Evolutionary conservation across 306 rosid species (phyloP).

Genomic region (Biancaea sappan): DNA sequence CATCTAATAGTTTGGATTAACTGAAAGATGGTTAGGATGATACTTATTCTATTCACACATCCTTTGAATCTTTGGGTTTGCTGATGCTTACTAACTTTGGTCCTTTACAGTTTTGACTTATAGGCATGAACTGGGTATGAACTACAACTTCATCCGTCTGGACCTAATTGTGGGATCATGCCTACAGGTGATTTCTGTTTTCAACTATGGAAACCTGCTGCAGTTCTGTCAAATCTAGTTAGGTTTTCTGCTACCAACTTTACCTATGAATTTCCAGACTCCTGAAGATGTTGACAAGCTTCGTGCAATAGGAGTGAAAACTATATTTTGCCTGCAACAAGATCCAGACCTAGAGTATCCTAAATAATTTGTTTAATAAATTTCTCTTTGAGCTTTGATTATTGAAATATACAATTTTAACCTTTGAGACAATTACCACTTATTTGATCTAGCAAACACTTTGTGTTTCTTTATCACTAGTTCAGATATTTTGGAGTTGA

Average conservation of each 20-base stretch:
- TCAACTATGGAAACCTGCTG: constrained; percentile 4
- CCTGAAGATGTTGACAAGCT: constrained; percentile 90
- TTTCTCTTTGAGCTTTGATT: constrained; percentile 20
- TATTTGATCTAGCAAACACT: constrained; percentile 30
- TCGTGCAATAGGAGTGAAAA: constrained; percentile 84
- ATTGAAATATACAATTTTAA: background rate
- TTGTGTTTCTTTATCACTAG: constrained; percentile 46
- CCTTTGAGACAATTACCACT: constrained; percentile 25
- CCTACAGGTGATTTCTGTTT: constrained; percentile 67
- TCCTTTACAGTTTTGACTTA: constrained; percentile 79
- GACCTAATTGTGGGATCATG: constrained; percentile 98
- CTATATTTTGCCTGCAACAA: constrained; percentile 91
- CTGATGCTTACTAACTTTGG: constrained; percentile 32
- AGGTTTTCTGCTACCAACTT: constrained; percentile 22
- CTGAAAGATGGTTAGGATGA: background rate
- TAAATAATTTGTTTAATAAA: constrained; percentile 23
- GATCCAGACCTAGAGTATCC: constrained; percentile 96
- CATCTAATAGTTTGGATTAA: constrained; percentile 25
- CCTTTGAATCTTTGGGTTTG: constrained; percentile 24
- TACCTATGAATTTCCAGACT: constrained; percentile 51
- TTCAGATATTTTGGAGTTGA: constrained; percentile 91
- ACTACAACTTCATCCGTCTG: constrained; percentile 83
- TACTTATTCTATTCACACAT: background rate
- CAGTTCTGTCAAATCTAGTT: constrained; percentile 25
- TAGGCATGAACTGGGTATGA: constrained; percentile 93